A percentile compares a stretch with the other conserved stretches of the same genome.
phyloP scores from a whole-genome alignment of 257 asterid genomes.

The Linderniella brevidens region DNA sequence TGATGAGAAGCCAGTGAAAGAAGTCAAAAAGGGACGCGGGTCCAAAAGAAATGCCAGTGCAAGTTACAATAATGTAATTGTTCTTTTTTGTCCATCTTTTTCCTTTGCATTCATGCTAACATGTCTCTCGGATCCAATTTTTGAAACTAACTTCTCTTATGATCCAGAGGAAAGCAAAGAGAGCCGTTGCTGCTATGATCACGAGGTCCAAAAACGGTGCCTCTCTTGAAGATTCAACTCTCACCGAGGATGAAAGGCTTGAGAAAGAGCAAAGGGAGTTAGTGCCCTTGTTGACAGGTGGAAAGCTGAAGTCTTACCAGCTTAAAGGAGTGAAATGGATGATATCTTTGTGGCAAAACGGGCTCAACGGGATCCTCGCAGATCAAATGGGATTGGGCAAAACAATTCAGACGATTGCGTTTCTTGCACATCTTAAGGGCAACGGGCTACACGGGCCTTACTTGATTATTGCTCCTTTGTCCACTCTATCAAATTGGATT shows the following conservation, averaged over 20 bases:
- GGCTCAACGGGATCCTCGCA: slow-evolving; percentile 92
- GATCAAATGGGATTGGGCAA: slow-evolving; percentile 99
- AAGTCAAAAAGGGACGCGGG: slow-evolving; percentile 53
- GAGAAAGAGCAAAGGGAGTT: slow-evolving; percentile 83
- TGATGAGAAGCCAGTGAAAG: slow-evolving; percentile 20
- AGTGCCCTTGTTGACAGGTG: slow-evolving; percentile 88
- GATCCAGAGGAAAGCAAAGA: slow-evolving; percentile 65
- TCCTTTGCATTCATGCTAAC: no score
- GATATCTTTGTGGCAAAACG: slow-evolving; percentile 99
- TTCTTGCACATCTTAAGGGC: slow-evolving; percentile 93
- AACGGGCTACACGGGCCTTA: slow-evolving; percentile 91
- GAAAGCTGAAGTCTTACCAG: slow-evolving; percentile 81
- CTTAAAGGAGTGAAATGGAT: slow-evolving; percentile 96
- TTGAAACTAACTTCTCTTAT: slow-evolving; percentile 1
- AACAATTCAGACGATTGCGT: slow-evolving; percentile 91
- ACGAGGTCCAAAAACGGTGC: slow-evolving; percentile 58
- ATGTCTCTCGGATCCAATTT: background rate
- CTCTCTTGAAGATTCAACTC: slow-evolving; percentile 38
- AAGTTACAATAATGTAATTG: slow-evolving; percentile 38
- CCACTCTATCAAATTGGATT: slow-evolving; percentile 95
- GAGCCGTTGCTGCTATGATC: slow-evolving; percentile 95
- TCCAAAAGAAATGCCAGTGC: slow-evolving; percentile 54
- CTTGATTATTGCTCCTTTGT: slow-evolving; percentile 85
- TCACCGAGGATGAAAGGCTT: slow-evolving; percentile 54
- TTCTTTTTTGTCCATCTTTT: background rate